Percentiles rank a stretch among this genome's conserved stretches.
These are phyloP conservation scores for Priceomyces medius DNA, from an alignment of 805 yeast genomes.

Conservation along the genomic window DNA sequence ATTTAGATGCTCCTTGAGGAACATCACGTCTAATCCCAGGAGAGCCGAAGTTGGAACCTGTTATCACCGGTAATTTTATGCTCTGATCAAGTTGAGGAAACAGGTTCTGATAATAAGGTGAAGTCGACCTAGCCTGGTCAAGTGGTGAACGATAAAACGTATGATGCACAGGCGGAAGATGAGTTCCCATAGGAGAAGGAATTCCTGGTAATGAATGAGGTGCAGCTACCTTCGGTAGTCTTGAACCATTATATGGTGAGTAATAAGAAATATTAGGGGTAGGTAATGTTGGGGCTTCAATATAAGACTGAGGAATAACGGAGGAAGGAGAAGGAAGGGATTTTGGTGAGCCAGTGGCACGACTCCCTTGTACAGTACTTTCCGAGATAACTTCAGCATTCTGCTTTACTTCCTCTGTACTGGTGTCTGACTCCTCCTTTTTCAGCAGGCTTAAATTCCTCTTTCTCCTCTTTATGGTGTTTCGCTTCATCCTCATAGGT, in stretches of 20 bases:
- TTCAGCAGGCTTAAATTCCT: constrained; percentile 31
- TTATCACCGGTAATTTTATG: constrained; percentile 4
- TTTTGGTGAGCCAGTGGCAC: background rate
- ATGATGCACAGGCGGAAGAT: background rate
- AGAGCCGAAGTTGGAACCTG: background rate
- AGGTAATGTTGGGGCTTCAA: constrained; percentile 9
- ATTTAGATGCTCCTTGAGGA: background rate
- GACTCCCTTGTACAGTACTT: background rate
- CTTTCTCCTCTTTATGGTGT: constrained; percentile 72
- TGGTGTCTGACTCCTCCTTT: constrained; percentile 8
- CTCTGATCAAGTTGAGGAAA: background rate
- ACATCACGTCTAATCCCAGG: background rate
- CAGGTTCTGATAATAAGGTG: background rate
- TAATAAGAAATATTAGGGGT: constrained; percentile 17
- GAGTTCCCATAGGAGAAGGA: constrained; percentile 2
- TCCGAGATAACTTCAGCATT: background rate
- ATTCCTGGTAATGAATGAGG: constrained; percentile 41
- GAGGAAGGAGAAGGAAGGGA: constrained; percentile 4
- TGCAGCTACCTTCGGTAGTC: constrained; percentile 41
- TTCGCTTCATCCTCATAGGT: constrained; percentile 72
- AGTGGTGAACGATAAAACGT: constrained; percentile 1
- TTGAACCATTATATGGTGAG: constrained; percentile 35
- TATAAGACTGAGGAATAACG: constrained; percentile 8
- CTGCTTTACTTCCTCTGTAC: background rate
- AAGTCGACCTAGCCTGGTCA: background rate